Evolutionary conservation across 1,284 basidiomycete species (phyloP).

Genomic region (Cryptococcus neoformans): DNA sequence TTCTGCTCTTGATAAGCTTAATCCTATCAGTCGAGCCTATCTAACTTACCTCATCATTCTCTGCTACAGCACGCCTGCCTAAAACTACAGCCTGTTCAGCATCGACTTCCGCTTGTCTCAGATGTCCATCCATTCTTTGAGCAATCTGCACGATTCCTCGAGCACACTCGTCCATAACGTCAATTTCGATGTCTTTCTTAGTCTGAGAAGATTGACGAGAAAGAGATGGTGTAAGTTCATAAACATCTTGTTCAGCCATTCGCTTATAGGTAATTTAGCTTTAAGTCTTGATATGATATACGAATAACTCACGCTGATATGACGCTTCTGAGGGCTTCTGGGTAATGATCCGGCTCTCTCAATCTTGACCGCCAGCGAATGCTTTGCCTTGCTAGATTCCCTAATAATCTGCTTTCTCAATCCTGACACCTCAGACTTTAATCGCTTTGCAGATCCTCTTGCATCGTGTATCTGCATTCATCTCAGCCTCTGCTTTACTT

Average conservation of each 20-base stretch:
- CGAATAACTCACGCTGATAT: constrained; percentile 44
- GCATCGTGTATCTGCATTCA: constrained; percentile 23
- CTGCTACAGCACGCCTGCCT: constrained; percentile 6
- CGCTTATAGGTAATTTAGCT: constrained; percentile 15
- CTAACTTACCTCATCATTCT: constrained; percentile 17
- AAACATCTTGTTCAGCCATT: constrained; percentile 19
- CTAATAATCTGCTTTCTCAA: constrained; percentile 24
- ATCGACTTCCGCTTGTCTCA: constrained; percentile 26
- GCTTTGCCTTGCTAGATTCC: constrained; percentile 12
- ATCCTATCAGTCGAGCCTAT: background rate
- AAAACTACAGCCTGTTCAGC: constrained; percentile 17
- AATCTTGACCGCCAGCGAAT: constrained; percentile 5
- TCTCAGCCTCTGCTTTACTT: too few species aligned
- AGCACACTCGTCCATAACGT: constrained; percentile 27
- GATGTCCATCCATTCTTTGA: constrained; percentile 33
- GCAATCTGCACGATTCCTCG: constrained; percentile 22
- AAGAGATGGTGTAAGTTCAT: constrained; percentile 12
- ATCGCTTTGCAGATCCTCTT: constrained; percentile 18
- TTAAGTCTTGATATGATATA: background rate
- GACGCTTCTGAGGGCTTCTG: constrained; percentile 47
- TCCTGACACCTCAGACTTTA: constrained; percentile 24
- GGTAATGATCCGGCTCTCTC: constrained; percentile 33
- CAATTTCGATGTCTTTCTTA: constrained; percentile 26
- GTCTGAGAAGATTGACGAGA: constrained; percentile 14
- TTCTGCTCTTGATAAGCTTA: constrained; percentile 48